Percentiles rank a stretch among this genome's conserved stretches.
Conservation (phyloP, 495 filamentous ascomycete genomes). For the Podospora sp. region DNA sequence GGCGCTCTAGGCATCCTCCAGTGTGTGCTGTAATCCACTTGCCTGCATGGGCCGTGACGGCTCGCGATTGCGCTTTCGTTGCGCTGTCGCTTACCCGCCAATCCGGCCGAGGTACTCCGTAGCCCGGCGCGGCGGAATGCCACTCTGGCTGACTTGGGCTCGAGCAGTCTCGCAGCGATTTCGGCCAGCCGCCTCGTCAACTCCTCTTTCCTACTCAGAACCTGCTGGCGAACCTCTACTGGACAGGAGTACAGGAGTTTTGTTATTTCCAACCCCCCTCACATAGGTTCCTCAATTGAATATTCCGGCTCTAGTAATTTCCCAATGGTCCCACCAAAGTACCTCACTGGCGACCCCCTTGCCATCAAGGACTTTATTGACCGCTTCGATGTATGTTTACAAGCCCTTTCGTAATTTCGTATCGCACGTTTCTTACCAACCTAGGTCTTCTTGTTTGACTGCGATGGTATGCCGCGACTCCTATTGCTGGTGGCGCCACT, state of each 20-base stretch:
- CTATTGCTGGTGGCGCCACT: not conserved
- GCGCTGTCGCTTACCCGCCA: not conserved
- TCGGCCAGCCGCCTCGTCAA: not conserved
- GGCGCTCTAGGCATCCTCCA: not conserved
- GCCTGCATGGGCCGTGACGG: not conserved
- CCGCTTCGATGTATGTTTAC: constrained; percentile 79
- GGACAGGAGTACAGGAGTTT: not conserved
- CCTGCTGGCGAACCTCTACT: not conserved
- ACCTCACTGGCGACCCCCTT: constrained; percentile 76
- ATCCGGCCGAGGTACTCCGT: not conserved
- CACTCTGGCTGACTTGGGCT: not conserved
- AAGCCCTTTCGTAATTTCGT: constrained; percentile 9
- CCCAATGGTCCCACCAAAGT: constrained; percentile 56
- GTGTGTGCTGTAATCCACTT: not conserved
- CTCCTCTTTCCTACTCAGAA: not conserved
- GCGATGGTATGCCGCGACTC: constrained; percentile 70
- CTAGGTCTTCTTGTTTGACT: constrained; percentile 93
- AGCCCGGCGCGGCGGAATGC: not conserved
- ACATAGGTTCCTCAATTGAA: not conserved
- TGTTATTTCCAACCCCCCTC: not conserved
- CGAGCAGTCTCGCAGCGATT: not conserved
- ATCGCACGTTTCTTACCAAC: constrained; percentile 4
- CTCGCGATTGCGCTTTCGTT: not conserved
- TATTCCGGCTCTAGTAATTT: not conserved
- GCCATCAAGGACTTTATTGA: constrained; percentile 81